phyloP scores from a whole-genome alignment of 331 rosid species.

The Saraca asoca region DNA sequence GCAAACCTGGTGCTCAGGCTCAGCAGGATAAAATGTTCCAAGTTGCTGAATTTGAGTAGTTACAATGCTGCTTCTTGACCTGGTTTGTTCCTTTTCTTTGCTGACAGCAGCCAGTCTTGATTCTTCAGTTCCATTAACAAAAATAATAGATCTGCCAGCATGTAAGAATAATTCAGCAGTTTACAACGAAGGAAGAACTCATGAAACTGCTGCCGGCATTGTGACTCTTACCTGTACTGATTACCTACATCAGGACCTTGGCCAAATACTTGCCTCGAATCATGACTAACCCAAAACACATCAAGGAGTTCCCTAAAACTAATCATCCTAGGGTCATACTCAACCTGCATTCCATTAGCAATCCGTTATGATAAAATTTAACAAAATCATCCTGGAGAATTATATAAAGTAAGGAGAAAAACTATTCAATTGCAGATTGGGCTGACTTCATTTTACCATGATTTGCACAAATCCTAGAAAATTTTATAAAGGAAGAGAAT shows the following conservation, averaged over 20 bases:
- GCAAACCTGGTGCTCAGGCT: slow-evolving; percentile 90
- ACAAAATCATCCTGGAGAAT: slow-evolving; percentile 5
- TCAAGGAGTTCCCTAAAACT: slow-evolving; percentile 71
- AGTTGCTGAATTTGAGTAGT: slow-evolving; percentile 82
- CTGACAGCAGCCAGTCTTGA: slow-evolving; percentile 69
- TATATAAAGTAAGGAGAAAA: background rate
- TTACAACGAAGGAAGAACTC: slow-evolving; percentile 16
- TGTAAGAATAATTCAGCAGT: slow-evolving; percentile 18
- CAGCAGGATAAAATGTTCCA: slow-evolving; percentile 74
- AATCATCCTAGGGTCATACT: slow-evolving; percentile 71
- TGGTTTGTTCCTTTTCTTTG: slow-evolving; percentile 86
- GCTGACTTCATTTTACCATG: background rate
- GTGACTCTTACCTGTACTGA: slow-evolving; percentile 71
- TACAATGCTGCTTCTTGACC: slow-evolving; percentile 73
- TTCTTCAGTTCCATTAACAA: slow-evolving; percentile 82
- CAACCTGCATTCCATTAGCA: slow-evolving; percentile 58
- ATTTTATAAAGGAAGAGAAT: background rate
- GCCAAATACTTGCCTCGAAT: slow-evolving; percentile 91
- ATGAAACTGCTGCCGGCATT: slow-evolving; percentile 24
- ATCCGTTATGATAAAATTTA: slow-evolving; percentile 10
- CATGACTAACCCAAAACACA: slow-evolving; percentile 88
- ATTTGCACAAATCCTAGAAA: background rate
- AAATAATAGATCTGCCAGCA: slow-evolving; percentile 74
- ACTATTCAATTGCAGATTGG: background rate
- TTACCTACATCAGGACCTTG: slow-evolving; percentile 98